These are phyloP conservation scores for Colletotrichum australisinense DNA, from an alignment of 2,329 filamentous ascomycete genomes.

Conservation along the genomic window DNA sequence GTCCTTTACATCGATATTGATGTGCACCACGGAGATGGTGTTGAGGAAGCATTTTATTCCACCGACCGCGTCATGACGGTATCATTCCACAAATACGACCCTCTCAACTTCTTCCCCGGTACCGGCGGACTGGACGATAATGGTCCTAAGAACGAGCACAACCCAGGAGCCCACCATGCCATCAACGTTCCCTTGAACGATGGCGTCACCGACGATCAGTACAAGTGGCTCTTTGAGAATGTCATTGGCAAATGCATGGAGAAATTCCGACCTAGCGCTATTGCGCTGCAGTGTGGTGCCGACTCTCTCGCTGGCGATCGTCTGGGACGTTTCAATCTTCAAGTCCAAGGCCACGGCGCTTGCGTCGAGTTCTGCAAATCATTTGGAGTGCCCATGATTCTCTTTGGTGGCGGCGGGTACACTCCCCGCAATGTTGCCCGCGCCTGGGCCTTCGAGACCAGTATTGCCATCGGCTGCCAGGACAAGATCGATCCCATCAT, in stretches of 20 bases:
- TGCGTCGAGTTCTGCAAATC: slow-evolving; percentile 92
- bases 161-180: slow-evolving; percentile 88
- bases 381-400: slow-evolving; percentile 82
- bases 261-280: slow-evolving; percentile 88
- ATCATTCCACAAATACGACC: slow-evolving; percentile 97
- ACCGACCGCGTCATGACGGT: slow-evolving; percentile 92
- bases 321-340: slow-evolving; percentile 94
- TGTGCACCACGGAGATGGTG: slow-evolving; percentile 90
- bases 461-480: slow-evolving; percentile 83
- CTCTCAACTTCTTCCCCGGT: slow-evolving; percentile 85
- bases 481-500: slow-evolving; percentile 78
- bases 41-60: slow-evolving; percentile 91
- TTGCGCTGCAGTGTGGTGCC: slow-evolving; percentile 95
- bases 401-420: slow-evolving; percentile 96
- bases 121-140: slow-evolving; percentile 90
- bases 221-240: slow-evolving; percentile 84
- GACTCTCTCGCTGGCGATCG: slow-evolving; percentile 95
- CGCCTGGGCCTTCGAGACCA: slow-evolving; percentile 97
- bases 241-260: slow-evolving; percentile 84
- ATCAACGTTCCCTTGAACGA: slow-evolving; percentile 92
- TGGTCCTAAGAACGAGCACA: slow-evolving; percentile 83
- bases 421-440: slow-evolving; percentile 96
- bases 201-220: slow-evolving; percentile 91
- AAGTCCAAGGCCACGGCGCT: slow-evolving; percentile 91
- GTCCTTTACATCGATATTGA: slow-evolving; percentile 97